phyloP scores from a whole-genome alignment of 345 rosid genomes.

The Aquilaria sinensis region DNA sequence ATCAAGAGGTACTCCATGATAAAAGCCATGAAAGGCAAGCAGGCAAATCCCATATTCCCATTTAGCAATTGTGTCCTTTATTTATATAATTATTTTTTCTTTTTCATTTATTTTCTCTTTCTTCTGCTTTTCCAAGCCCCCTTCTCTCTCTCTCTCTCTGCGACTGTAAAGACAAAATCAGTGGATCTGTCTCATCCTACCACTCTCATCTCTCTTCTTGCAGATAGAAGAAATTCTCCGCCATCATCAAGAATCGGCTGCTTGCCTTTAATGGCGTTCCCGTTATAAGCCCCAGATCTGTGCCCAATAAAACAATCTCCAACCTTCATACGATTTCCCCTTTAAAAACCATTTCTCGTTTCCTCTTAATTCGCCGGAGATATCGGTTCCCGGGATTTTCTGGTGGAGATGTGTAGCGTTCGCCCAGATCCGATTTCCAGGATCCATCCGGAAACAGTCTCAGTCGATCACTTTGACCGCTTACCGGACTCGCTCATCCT shows the following conservation, averaged over 20 bases:
- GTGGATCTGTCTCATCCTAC: slow-evolving; percentile 35
- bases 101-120: not conserved
- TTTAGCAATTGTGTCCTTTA: too few relatives aligned
- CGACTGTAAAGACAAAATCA: slow-evolving; percentile 19
- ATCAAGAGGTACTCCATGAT: too few relatives aligned
- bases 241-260: not conserved
- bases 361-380: not conserved
- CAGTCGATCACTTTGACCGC: slow-evolving; percentile 56
- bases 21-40: too few relatives aligned
- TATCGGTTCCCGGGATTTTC: not conserved
- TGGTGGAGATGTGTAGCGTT: slow-evolving; percentile 11
- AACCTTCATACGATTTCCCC: not conserved
- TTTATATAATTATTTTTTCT: not conserved
- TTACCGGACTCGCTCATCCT: slow-evolving; percentile 58
- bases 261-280: not conserved
- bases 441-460: slow-evolving; percentile 46
- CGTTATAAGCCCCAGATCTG: slow-evolving; percentile 1
- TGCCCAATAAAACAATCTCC: not conserved
- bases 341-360: not conserved
- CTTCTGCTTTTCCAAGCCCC: slow-evolving; percentile 1
- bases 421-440: slow-evolving; percentile 53
- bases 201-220: slow-evolving; percentile 1
- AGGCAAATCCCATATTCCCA: too few relatives aligned
- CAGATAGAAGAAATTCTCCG: not conserved
- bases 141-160: slow-evolving; percentile 2